Conservation (phyloP, 2,329 filamentous ascomycete species). For the Ophiostoma perfectum region DNA sequence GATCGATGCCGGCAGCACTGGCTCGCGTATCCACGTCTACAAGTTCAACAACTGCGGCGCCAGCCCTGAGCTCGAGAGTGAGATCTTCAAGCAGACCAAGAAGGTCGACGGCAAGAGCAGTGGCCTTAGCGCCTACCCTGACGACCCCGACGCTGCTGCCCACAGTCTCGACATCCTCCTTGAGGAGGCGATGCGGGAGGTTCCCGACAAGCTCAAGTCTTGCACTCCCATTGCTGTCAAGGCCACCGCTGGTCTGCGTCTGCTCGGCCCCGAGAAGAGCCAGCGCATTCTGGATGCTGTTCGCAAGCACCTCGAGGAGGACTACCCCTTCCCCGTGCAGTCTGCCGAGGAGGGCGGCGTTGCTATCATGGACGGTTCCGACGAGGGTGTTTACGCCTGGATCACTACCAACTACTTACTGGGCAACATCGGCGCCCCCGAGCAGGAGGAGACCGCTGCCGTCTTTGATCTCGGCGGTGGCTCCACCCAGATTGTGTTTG, state of each 20-base stretch:
- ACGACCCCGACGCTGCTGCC: constrained; percentile 81
- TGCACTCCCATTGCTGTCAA: constrained; percentile 97
- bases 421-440: constrained; percentile 91
- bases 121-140: constrained; percentile 79
- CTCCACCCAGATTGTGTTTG: constrained; percentile 96
- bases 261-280: constrained; percentile 76
- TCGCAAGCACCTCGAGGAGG: constrained; percentile 72
- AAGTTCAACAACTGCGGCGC: constrained; percentile 98
- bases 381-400: constrained; percentile 98
- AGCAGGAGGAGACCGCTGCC: constrained; percentile 84
- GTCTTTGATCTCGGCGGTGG: constrained; percentile 95
- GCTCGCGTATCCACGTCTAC: constrained; percentile 96
- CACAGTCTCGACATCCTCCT: constrained; percentile 83
- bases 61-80: constrained; percentile 88
- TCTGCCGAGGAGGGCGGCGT: constrained; percentile 80
- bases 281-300: constrained; percentile 82
- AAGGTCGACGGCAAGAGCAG: constrained; percentile 62
- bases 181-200: constrained; percentile 74
- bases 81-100: constrained; percentile 89
- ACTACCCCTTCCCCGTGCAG: constrained; percentile 92
- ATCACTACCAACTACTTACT: constrained; percentile 98
- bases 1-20: constrained; percentile 97
- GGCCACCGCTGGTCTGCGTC: constrained; percentile 86
- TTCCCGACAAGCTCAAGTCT: constrained; percentile 82
- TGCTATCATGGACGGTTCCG: constrained; percentile 93